Evolutionary conservation across 192 early-diverging fungal species (phyloP).

Genomic region (Linnemannia zychae): DNA sequence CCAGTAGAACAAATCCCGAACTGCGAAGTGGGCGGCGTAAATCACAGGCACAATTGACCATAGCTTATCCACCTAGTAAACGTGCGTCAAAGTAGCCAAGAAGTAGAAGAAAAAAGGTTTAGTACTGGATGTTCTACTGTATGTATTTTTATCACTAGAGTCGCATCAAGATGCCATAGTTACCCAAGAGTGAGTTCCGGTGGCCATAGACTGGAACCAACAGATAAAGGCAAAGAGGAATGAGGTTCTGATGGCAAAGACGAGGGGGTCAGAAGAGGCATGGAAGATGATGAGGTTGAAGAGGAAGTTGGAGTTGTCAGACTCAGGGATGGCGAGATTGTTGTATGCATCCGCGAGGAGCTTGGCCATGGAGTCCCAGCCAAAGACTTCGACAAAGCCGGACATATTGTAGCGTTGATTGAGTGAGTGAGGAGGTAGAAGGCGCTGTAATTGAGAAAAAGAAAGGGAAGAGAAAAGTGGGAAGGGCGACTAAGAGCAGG

Average conservation of each 20-base stretch:
- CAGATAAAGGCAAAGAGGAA: conserved; percentile 37
- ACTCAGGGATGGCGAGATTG: conserved; percentile 18
- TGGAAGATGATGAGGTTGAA: conserved; percentile 42
- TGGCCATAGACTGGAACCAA: conserved; percentile 60
- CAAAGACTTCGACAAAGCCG: conserved; percentile 18
- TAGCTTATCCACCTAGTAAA: conserved; percentile 72
- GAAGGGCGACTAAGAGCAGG: not conserved
- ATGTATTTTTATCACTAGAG: too few relatives aligned
- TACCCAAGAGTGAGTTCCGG: conserved; percentile 63
- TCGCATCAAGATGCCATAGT: too few relatives aligned
- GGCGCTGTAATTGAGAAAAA: not conserved
- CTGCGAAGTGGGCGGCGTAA: conserved; percentile 69
- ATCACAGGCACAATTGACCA: conserved; percentile 82
- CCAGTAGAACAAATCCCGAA: conserved; percentile 62
- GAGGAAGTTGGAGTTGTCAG: conserved; percentile 33
- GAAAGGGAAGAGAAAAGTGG: not conserved
- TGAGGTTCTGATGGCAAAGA: conserved; percentile 33
- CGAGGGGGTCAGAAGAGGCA: conserved; percentile 55
- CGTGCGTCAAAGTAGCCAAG: too few relatives aligned
- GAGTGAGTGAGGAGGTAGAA: not conserved
- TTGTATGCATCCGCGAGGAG: conserved; percentile 22
- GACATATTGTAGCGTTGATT: not conserved
- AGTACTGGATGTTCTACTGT: too few relatives aligned
- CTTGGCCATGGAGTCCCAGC: conserved; percentile 23
- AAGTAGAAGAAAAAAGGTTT: conserved; percentile 1